Evolutionary conservation across 1,284 basidiomycete genomes (phyloP), one percentile per base, ranked within the genome.

Genomic region (Gomphus sp.): DNA sequence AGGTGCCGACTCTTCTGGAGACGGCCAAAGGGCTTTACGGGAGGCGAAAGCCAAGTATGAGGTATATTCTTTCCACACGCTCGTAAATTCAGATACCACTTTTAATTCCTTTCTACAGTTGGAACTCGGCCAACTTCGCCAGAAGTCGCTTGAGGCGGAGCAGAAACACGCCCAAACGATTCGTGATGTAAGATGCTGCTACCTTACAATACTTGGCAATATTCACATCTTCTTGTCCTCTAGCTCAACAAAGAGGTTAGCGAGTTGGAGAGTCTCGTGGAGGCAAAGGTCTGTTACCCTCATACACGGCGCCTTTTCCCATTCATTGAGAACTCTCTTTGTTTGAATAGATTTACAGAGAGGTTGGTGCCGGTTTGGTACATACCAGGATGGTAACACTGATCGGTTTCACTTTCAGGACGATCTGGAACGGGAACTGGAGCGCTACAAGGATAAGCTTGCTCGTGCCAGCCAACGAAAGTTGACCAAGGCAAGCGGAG

Each of bases 161-260:
- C 83, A 86, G 74, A 89, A 87, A 73, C 81, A 76, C 65, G 82
- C 85, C 41, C 78, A 87, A 45, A 76, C 77, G 18, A 77, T 80
- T n/a, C 84, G 88, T 66, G 84, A 89, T 66, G 89, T 89, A 69
- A 55, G 82, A 72, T 25, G 44, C 18, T 25, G 18, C 28, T 28
- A 28, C 12, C 18, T 31, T 53, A 16, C 31, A 12, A 53, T 25
- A n/a, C 7, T 28, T 43, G 28, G 18, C 10, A 25, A 28, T 47
- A 22, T 18, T n/a, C 25, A 37, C 36, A 25, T 22, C 22, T 9
- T 39, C 2, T n/a, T 16, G 36, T 34, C 18, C 41, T 55, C 25
- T 65, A 93, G 89, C 80, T 93, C 62, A 90, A 93, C 72, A 91
- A 93, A 67, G 92, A 96, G 72, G 90, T 96, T 55, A 82, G 85